Conservation (phyloP, 2,329 filamentous ascomycete genomes). For the Claviceps digitariae region DNA sequence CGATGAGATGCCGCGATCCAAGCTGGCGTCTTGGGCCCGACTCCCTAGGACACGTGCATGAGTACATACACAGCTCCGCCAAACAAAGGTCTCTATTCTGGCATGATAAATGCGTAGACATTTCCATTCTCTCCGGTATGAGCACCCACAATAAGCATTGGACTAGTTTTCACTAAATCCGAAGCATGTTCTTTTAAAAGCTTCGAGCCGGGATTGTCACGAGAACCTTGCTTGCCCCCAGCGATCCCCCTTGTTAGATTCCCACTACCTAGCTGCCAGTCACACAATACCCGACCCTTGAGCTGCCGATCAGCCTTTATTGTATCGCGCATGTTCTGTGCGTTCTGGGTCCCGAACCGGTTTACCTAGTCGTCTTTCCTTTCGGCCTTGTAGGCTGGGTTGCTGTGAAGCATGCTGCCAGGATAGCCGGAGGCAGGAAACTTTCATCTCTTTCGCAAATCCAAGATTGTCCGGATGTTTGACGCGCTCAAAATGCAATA, state of each 20-base stretch:
- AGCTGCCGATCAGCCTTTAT: constrained; percentile 25
- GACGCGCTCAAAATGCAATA: constrained; percentile 26
- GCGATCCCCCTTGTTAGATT: constrained; percentile 15
- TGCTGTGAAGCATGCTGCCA: constrained; percentile 7
- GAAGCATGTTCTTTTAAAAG: constrained; percentile 6
- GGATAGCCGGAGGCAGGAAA: constrained; percentile 5
- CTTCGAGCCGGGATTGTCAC: constrained; percentile 2
- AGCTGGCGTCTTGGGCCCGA: background rate
- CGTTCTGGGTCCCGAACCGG: constrained; percentile 16
- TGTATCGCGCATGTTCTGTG: constrained; percentile 9
- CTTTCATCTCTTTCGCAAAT: constrained; percentile 2
- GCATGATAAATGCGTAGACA: background rate
- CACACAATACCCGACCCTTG: constrained; percentile 35
- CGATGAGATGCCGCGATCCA: background rate
- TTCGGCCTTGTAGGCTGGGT: background rate
- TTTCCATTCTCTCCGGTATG: constrained; percentile 14
- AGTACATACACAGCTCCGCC: background rate
- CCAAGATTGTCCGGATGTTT: constrained; percentile 13
- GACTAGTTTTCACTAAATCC: constrained; percentile 5
- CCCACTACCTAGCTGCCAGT: constrained; percentile 18
- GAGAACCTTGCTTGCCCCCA: constrained; percentile 16
- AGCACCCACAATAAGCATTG: background rate
- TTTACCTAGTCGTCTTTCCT: constrained; percentile 1
- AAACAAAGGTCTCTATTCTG: background rate
- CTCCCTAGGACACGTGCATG: background rate